Percentiles rank a stretch among this genome's conserved stretches.
Conservation (phyloP, 306 rosid species). For the Begonia peltatifolia region DNA sequence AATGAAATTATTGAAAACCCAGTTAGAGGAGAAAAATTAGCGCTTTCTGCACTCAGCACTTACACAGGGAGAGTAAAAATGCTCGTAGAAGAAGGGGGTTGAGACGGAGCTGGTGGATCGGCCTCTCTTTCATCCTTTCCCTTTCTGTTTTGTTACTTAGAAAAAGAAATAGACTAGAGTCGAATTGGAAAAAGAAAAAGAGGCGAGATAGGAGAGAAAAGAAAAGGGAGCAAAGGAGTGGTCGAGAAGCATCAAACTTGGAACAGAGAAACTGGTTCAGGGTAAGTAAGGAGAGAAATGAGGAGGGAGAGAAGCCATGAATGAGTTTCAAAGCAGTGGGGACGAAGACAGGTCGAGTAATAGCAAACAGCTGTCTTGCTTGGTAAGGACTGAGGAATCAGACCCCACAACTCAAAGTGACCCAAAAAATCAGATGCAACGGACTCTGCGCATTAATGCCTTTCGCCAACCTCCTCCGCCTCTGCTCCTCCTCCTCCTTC, state of each 20-base stretch:
- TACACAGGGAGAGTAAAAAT: constrained; percentile 30
- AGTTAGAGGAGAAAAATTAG: neutral
- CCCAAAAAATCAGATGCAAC: constrained; percentile 7
- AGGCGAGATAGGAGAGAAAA: neutral
- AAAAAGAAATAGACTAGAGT: constrained; percentile 1
- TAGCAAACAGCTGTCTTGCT: constrained; percentile 38
- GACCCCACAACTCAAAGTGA: constrained; percentile 23
- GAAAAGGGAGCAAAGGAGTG: neutral
- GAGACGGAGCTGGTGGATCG: constrained; percentile 13
- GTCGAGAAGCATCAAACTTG: constrained; percentile 12
- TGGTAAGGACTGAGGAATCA: constrained; percentile 10
- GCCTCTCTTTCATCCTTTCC: constrained; percentile 29
- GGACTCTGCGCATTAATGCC: constrained; percentile 52
- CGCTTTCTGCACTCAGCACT: constrained; percentile 12
- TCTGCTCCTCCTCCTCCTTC: neutral
- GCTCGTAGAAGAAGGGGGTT: constrained; percentile 9
- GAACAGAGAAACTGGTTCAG: constrained; percentile 10
- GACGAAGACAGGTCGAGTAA: constrained; percentile 31
- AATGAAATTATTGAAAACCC: constrained; percentile 12
- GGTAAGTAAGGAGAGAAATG: constrained; percentile 10
- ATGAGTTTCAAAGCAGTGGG: constrained; percentile 54
- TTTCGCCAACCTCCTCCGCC: constrained; percentile 7
- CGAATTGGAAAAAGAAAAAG: constrained; percentile 1
- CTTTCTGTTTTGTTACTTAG: neutral
- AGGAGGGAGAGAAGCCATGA: constrained; percentile 30